Percentiles rank a stretch among this genome's conserved stretches.
These are phyloP conservation scores for Aspergillus viridinutans DNA, from an alignment of 2,329 filamentous ascomycete genomes.

Conservation along the genomic window DNA sequence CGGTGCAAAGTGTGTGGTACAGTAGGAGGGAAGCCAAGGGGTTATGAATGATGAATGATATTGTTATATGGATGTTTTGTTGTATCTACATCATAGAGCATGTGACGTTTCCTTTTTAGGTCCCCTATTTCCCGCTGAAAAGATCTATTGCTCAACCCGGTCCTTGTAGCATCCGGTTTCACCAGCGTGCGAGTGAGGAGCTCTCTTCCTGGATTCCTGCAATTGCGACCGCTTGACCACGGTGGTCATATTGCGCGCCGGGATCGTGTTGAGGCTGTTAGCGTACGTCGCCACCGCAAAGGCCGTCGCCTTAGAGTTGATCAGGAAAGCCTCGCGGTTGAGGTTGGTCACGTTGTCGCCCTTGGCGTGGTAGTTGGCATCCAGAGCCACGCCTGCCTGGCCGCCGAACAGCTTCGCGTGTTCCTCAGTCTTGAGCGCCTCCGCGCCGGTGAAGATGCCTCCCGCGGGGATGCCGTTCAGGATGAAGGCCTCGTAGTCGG, in stretches of 20 bases:
- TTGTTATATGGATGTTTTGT: not conserved
- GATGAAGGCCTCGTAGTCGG: conserved; percentile 76
- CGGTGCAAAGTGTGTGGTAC: conserved; percentile 10
- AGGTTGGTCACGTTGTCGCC: conserved; percentile 54
- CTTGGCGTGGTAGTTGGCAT: conserved; percentile 54
- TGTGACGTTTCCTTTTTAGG: not conserved
- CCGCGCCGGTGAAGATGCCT: conserved; percentile 73
- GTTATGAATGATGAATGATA: not conserved
- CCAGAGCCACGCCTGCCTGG: conserved; percentile 54
- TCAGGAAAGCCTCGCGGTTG: conserved; percentile 32
- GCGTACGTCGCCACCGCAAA: conserved; percentile 27
- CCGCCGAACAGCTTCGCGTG: conserved; percentile 69
- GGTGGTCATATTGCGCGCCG: conserved; percentile 6
- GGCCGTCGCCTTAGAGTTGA: conserved; percentile 24
- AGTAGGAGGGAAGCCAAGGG: not conserved
- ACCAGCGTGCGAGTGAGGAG: conserved; percentile 14
- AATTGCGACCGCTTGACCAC: not conserved
- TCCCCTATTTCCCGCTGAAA: not conserved
- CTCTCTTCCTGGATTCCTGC: not conserved
- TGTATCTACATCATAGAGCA: not conserved
- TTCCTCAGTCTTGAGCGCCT: conserved; percentile 67
- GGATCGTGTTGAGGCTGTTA: conserved; percentile 19
- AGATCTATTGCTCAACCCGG: conserved; percentile 7
- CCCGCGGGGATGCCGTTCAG: conserved; percentile 67
- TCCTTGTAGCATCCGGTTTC: conserved; percentile 21